Conservation (phyloP, 179 eudicot species). For the Beta lomatogona region DNA sequence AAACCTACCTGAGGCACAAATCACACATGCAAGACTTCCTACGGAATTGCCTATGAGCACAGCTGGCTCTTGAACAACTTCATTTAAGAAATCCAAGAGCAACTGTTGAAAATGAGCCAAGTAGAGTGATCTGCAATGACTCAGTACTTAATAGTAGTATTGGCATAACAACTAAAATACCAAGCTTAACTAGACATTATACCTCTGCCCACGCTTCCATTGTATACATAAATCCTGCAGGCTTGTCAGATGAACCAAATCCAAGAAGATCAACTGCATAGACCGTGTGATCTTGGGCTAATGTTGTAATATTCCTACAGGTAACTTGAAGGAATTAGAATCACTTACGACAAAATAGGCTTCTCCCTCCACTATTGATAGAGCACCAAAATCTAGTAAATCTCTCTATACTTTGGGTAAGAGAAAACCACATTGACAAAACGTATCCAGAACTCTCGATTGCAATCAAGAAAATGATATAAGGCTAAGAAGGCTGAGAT, state of each 20-base stretch:
- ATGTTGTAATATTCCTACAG: slow-evolving; percentile 66
- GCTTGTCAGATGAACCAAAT: slow-evolving; percentile 95
- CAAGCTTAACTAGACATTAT: slow-evolving; percentile 20
- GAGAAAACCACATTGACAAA: neutral
- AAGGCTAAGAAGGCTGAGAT: too few species aligned
- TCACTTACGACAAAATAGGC: neutral
- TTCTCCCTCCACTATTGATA: neutral
- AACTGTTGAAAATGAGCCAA: slow-evolving; percentile 56
- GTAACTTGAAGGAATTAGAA: slow-evolving; percentile 1
- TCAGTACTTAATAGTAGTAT: slow-evolving; percentile 30
- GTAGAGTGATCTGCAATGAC: slow-evolving; percentile 44
- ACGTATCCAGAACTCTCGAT: neutral
- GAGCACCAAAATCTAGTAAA: neutral
- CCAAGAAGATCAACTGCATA: slow-evolving; percentile 93
- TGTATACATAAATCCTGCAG: slow-evolving; percentile 67
- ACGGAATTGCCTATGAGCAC: slow-evolving; percentile 87
- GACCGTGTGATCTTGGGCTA: slow-evolving; percentile 64
- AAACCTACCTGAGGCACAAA: slow-evolving; percentile 75
- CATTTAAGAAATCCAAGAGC: slow-evolving; percentile 80
- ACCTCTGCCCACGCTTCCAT: slow-evolving; percentile 94
- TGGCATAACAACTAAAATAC: neutral
- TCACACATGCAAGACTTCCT: slow-evolving; percentile 94
- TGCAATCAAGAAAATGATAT: too few species aligned
- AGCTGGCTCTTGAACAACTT: slow-evolving; percentile 77
- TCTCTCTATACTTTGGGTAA: neutral